Evolutionary conservation across 2,329 filamentous ascomycete species (phyloP).

Genomic region (Claviceps pazoutovae): DNA sequence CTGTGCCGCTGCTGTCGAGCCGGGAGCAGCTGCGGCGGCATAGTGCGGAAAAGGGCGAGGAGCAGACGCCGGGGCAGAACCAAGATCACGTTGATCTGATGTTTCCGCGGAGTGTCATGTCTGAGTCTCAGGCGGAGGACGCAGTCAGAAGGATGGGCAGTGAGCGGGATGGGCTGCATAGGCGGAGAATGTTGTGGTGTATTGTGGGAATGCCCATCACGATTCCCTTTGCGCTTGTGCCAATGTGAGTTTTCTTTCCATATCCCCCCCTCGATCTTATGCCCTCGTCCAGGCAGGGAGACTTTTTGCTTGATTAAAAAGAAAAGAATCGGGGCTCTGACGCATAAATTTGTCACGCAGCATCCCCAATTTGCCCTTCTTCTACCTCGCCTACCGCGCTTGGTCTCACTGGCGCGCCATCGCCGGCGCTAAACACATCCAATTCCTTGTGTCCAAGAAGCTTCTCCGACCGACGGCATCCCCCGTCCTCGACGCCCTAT

Average conservation of each 20-base stretch:
- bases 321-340: background rate
- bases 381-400: slow-evolving; percentile 81
- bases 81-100: slow-evolving; percentile 57
- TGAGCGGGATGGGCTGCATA: slow-evolving; percentile 68
- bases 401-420: slow-evolving; percentile 88
- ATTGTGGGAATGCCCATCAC: slow-evolving; percentile 71
- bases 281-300: too few relatives aligned
- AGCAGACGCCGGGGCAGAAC: slow-evolving; percentile 16
- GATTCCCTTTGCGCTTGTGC: slow-evolving; percentile 68
- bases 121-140: slow-evolving; percentile 44
- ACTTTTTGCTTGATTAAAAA: too few relatives aligned
- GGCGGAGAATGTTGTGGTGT: slow-evolving; percentile 65
- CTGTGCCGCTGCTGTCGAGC: slow-evolving; percentile 67
- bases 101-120: slow-evolving; percentile 60
- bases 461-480: slow-evolving; percentile 55
- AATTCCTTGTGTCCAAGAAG: slow-evolving; percentile 64
- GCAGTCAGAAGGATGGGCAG: slow-evolving; percentile 61
- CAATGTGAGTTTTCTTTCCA: slow-evolving; percentile 49
- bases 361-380: slow-evolving; percentile 89
- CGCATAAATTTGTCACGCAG: slow-evolving; percentile 25
- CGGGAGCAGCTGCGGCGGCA: slow-evolving; percentile 36
- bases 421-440: slow-evolving; percentile 69
- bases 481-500: slow-evolving; percentile 58
- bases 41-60: background rate
- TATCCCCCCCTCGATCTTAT: background rate